Evolutionary conservation across 2,329 filamentous ascomycete species (phyloP).

Genomic region (Pseudovirgaria hyperparasitica): DNA sequence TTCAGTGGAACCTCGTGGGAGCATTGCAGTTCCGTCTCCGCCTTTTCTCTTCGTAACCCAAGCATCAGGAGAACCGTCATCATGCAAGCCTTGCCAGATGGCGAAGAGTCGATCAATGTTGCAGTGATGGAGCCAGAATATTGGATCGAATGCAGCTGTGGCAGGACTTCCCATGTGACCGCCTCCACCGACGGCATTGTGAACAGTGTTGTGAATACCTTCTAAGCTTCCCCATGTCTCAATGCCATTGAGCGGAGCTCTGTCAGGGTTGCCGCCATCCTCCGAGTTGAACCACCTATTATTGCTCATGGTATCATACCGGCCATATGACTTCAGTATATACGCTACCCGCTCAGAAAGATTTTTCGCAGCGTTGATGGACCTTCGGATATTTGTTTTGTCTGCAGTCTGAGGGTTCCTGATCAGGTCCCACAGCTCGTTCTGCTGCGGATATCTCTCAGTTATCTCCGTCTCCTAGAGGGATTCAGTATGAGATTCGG

Average conservation of each 20-base stretch:
- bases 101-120: constrained; percentile 16
- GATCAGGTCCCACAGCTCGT: no score
- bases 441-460: no score
- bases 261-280: no score
- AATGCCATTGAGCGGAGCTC: no score
- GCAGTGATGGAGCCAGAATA: constrained; percentile 21
- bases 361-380: no score
- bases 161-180: constrained; percentile 31
- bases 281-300: constrained; percentile 4
- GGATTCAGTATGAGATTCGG: no score
- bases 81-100: constrained; percentile 33
- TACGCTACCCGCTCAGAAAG: constrained; percentile 1
- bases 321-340: constrained; percentile 5
- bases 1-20: no score
- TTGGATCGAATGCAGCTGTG: constrained; percentile 18
- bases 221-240: constrained; percentile 14
- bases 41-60: background rate
- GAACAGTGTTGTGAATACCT: constrained; percentile 17
- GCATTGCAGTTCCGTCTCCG: no score
- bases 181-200: constrained; percentile 15
- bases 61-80: background rate
- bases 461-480: no score
- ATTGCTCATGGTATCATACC: constrained; percentile 5
- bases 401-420: no score
- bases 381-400: no score